Conservation (phyloP, 2,329 filamentous ascomycete genomes). For the Monosporascus cannonballus region DNA sequence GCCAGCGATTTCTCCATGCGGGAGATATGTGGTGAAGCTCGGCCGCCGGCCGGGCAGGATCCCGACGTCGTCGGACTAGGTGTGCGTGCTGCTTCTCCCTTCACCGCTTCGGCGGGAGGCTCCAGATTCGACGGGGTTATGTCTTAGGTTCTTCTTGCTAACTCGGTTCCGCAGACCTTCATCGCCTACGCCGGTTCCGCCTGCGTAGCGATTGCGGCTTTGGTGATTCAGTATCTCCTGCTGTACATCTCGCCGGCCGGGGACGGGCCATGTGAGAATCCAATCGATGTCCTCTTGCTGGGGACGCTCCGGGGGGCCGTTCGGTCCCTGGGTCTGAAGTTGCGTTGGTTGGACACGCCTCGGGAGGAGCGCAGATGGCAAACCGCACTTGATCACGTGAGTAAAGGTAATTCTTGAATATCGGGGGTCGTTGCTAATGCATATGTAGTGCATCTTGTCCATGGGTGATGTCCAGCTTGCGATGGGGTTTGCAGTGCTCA, state of each 20-base stretch:
- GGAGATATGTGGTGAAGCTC: slow-evolving; percentile 16
- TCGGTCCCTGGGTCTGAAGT: slow-evolving; percentile 10
- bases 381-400: slow-evolving; percentile 15
- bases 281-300: slow-evolving; percentile 15
- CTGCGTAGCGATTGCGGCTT: slow-evolving; percentile 13
- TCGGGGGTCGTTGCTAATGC: slow-evolving; percentile 4
- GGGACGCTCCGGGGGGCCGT: slow-evolving; percentile 13
- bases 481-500: slow-evolving; percentile 17
- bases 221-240: slow-evolving; percentile 18
- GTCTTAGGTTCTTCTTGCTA: not conserved
- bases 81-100: slow-evolving; percentile 7
- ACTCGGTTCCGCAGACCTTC: slow-evolving; percentile 10
- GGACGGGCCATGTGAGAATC: slow-evolving; percentile 9
- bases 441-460: slow-evolving; percentile 12
- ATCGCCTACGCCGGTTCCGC: slow-evolving; percentile 17
- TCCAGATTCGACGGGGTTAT: too few species aligned
- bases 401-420: not conserved
- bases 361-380: slow-evolving; percentile 6
- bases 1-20: slow-evolving; percentile 15
- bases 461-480: slow-evolving; percentile 19
- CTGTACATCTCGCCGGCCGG: slow-evolving; percentile 12
- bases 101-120: not conserved
- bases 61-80: slow-evolving; percentile 17
- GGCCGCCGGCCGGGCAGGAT: slow-evolving; percentile 16
- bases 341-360: slow-evolving; percentile 4